Percentiles rank a stretch among this genome's conserved stretches.
phyloP scores from a whole-genome alignment of 768 basidiomycete genomes.

The Hypsizygus marmoreus region DNA sequence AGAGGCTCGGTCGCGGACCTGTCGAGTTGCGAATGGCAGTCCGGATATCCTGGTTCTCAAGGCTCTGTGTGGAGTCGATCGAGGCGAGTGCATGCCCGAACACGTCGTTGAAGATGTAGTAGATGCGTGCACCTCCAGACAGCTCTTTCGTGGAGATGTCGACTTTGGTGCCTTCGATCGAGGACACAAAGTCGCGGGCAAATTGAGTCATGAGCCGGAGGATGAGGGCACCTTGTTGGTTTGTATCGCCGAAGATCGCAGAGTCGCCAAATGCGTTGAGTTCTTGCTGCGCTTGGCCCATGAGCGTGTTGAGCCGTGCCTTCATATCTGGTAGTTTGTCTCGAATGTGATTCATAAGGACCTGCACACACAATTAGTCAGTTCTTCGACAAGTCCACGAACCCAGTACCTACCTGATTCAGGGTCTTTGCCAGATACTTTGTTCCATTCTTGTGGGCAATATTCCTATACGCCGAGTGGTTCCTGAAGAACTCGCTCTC shows the following conservation, averaged over 20 bases:
- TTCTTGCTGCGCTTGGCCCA: slow-evolving; percentile 99
- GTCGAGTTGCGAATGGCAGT: slow-evolving; percentile 99
- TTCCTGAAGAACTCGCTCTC: slow-evolving; percentile 91
- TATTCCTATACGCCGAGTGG: slow-evolving; percentile 91
- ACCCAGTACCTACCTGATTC: slow-evolving; percentile 68
- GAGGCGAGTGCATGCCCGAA: slow-evolving; percentile 90
- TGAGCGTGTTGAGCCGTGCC: slow-evolving; percentile 93
- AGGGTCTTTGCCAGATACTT: slow-evolving; percentile 90
- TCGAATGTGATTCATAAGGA: slow-evolving; percentile 95
- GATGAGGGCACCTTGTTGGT: slow-evolving; percentile 89
- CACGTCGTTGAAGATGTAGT: slow-evolving; percentile 99
- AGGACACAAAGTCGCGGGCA: slow-evolving; percentile 93
- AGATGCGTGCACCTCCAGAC: slow-evolving; percentile 96
- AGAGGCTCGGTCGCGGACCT: slow-evolving; percentile 92
- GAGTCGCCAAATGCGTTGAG: slow-evolving; percentile 95
- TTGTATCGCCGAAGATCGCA: slow-evolving; percentile 88
- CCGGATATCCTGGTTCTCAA: slow-evolving; percentile 93
- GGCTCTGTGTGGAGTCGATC: slow-evolving; percentile 88
- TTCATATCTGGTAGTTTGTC: slow-evolving; percentile 99
- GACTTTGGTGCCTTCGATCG: slow-evolving; percentile 95
- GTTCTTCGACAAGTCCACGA: background rate
- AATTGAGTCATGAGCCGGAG: slow-evolving; percentile 98
- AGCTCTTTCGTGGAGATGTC: slow-evolving; percentile 98
- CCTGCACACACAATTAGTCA: slow-evolving; percentile 40
- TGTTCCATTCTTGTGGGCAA: slow-evolving; percentile 97